phyloP scores from a whole-genome alignment of 192 early-diverging fungal species.

The Ramicandelaber brevisporus region DNA sequence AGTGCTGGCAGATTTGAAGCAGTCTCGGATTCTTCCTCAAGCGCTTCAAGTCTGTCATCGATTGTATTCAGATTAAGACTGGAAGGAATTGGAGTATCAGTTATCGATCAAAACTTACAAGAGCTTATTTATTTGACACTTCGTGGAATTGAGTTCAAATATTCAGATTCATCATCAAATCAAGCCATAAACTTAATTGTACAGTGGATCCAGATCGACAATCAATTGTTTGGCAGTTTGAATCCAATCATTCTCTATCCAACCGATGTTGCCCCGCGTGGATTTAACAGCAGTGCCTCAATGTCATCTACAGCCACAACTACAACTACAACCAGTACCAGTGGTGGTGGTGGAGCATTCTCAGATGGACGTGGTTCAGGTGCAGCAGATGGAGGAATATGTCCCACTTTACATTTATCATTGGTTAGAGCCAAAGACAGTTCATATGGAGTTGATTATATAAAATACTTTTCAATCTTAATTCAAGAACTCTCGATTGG shows the following conservation, averaged over 20 bases:
- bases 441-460: slow-evolving; percentile 84
- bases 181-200: slow-evolving; percentile 50
- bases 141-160: slow-evolving; percentile 45
- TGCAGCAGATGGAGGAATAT: slow-evolving; percentile 19
- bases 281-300: too few relatives aligned
- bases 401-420: slow-evolving; percentile 41
- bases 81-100: slow-evolving; percentile 73
- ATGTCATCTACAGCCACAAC: slow-evolving; percentile 31
- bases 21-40: slow-evolving; percentile 21
- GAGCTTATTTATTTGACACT: slow-evolving; percentile 73
- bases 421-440: slow-evolving; percentile 73
- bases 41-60: slow-evolving; percentile 16
- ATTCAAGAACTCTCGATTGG: slow-evolving; percentile 86
- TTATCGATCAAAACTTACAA: slow-evolving; percentile 53
- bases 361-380: too few relatives aligned
- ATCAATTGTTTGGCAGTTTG: slow-evolving; percentile 66
- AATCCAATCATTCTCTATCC: slow-evolving; percentile 92
- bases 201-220: slow-evolving; percentile 93
- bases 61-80: slow-evolving; percentile 44
- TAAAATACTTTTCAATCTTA: slow-evolving; percentile 77
- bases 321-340: too few relatives aligned
- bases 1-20: slow-evolving; percentile 27
- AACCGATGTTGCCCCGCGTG: slow-evolving; percentile 50
- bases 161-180: slow-evolving; percentile 56
- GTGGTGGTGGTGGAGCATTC: too few relatives aligned